These are phyloP conservation scores for Cynanchum wilfordii DNA, from an alignment of 257 asterid species.

Conservation along the genomic window DNA sequence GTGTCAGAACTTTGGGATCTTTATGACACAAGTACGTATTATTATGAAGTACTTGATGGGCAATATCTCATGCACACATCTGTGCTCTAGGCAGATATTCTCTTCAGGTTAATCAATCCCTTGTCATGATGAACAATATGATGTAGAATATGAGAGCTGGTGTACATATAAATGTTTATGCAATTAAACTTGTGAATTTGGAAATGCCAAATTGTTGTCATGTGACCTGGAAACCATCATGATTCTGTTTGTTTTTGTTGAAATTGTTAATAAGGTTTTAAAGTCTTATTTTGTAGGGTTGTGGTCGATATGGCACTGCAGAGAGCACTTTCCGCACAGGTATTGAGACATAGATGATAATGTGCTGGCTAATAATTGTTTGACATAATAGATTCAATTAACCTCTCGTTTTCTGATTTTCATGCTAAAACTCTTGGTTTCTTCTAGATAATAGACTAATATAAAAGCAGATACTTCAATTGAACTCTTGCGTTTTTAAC, in stretches of 20 bases:
- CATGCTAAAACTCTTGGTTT: not conserved
- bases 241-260: not conserved
- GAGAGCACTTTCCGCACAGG: conserved; percentile 68
- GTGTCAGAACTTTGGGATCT: not conserved
- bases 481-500: not conserved
- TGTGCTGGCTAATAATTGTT: not conserved
- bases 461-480: not conserved
- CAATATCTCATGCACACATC: not conserved
- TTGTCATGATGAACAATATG: not conserved
- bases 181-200: not conserved
- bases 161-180: not conserved
- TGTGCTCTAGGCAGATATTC: not conserved
- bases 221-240: not conserved
- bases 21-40: not conserved
- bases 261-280: not conserved
- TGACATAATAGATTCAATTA: not conserved
- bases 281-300: conserved; percentile 49
- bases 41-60: not conserved
- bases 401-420: not conserved
- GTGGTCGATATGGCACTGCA: conserved; percentile 60
- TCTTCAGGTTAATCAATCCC: not conserved
- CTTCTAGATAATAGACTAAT: not conserved
- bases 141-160: not conserved
- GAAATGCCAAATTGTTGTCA: not conserved
- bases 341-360: conserved; percentile 17